These are phyloP conservation scores for Saccharomycopsis microspora DNA, from an alignment of 805 yeast species.

Conservation along the genomic window DNA sequence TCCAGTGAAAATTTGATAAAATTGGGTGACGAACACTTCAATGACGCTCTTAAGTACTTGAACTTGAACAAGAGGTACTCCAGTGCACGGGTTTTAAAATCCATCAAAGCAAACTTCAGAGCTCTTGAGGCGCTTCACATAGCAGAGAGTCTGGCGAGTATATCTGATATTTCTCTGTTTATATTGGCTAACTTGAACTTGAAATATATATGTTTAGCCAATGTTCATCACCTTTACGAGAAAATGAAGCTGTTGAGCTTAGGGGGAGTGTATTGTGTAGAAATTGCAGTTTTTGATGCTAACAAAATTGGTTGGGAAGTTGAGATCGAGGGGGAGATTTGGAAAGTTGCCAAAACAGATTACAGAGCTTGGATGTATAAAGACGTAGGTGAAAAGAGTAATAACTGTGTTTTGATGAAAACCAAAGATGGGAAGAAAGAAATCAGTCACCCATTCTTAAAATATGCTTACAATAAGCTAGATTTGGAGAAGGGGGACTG, in stretches of 20 bases:
- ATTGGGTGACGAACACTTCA: not conserved
- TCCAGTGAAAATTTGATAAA: not conserved
- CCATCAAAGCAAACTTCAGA: conserved; percentile 4
- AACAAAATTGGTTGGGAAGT: not conserved
- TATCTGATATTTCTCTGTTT: too few relatives aligned
- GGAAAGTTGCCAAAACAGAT: conserved; percentile 5
- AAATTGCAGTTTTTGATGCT: too few relatives aligned
- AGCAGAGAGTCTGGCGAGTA: too few relatives aligned
- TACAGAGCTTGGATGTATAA: conserved; percentile 11
- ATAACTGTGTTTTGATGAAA: not conserved
- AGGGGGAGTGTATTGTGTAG: too few relatives aligned
- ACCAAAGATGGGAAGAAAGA: not conserved
- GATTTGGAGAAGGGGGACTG: conserved; percentile 1
- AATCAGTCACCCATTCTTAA: conserved; percentile 7
- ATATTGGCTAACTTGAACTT: too few relatives aligned
- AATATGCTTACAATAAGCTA: conserved; percentile 11
- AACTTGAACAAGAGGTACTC: conserved; percentile 9
- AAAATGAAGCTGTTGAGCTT: too few relatives aligned
- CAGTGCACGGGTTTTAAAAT: conserved; percentile 1
- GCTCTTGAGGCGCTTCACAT: conserved; percentile 8
- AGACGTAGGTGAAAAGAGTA: not conserved
- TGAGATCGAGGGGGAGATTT: not conserved
- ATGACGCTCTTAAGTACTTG: conserved; percentile 5
- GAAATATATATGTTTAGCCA: too few relatives aligned
- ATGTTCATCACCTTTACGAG: too few relatives aligned